Evolutionary conservation across 345 rosid genomes (phyloP).

Genomic region (Combretum micranthum): DNA sequence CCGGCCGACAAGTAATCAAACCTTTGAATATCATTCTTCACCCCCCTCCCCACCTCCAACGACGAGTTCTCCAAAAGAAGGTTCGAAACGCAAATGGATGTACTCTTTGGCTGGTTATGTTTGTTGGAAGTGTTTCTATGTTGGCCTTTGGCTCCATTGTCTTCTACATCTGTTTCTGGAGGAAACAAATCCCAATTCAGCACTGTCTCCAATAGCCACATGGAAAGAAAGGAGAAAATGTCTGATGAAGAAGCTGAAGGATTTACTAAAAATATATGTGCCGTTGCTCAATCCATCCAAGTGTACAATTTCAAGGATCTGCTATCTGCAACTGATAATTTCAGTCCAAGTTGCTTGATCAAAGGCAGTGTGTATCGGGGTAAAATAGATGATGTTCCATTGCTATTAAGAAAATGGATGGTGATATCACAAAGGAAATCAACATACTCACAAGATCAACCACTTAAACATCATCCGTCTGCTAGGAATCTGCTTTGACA

Average conservation of each 20-base stretch:
- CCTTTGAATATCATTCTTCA: constrained; percentile 20
- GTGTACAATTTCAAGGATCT: constrained; percentile 28
- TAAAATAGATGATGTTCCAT: constrained; percentile 17
- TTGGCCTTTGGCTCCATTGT: constrained; percentile 5
- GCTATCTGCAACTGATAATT: constrained; percentile 22
- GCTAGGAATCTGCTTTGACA: constrained; percentile 22
- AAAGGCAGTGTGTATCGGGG: constrained; percentile 24
- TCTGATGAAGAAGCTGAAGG: constrained; percentile 8
- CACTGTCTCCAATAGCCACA: constrained; percentile 10
- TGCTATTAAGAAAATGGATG: constrained; percentile 27
- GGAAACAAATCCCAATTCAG: not conserved
- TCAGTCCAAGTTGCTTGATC: constrained; percentile 21
- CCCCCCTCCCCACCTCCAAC: not conserved
- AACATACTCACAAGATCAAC: constrained; percentile 28
- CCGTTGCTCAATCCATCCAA: constrained; percentile 23
- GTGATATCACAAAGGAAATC: constrained; percentile 30
- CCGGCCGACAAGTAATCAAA: constrained; percentile 26
- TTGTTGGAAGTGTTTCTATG: constrained; percentile 13
- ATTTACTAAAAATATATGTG: constrained; percentile 13
- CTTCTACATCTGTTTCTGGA: not conserved
- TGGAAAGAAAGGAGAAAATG: not conserved
- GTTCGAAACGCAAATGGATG: constrained; percentile 21
- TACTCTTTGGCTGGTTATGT: constrained; percentile 5
- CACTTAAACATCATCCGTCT: constrained; percentile 40
- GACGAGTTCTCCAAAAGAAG: not conserved